These are phyloP conservation scores for Erodium trifolium DNA, from an alignment of 441 rosid genomes.

Conservation along the genomic window DNA sequence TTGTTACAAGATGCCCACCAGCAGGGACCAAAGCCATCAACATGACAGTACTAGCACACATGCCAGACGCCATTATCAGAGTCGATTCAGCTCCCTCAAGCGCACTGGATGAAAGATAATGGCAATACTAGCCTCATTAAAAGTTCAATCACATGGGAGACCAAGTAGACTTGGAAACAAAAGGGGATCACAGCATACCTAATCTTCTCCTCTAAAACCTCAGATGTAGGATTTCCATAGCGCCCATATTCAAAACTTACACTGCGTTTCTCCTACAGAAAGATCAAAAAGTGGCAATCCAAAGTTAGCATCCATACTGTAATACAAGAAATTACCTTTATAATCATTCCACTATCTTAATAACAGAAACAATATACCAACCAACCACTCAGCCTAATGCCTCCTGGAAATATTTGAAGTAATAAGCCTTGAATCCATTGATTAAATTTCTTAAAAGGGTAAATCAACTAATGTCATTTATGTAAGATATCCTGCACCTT, in stretches of 20 bases:
- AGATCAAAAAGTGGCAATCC: conserved; percentile 14
- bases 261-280: conserved; percentile 62
- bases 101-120: conserved; percentile 39
- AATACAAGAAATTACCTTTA: too few relatives aligned
- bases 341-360: background rate
- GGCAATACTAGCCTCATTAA: background rate
- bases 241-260: conserved; percentile 90
- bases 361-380: too few relatives aligned
- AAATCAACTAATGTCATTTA: background rate
- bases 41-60: conserved; percentile 92
- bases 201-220: conserved; percentile 67
- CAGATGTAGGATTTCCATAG: conserved; percentile 94
- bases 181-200: conserved; percentile 35
- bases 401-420: too few relatives aligned
- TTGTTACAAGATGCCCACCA: conserved; percentile 89
- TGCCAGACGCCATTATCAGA: conserved; percentile 89
- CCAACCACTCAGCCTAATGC: too few relatives aligned
- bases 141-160: conserved; percentile 7
- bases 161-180: background rate
- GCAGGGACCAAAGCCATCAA: conserved; percentile 90
- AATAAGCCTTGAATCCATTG: too few relatives aligned
- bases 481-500: conserved; percentile 38
- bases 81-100: conserved; percentile 98
- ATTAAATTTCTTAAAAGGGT: too few relatives aligned
- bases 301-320: too few relatives aligned